Evolutionary conservation across 164 flowering plant species (phyloP).

Genomic region (Vitis labrusca): DNA sequence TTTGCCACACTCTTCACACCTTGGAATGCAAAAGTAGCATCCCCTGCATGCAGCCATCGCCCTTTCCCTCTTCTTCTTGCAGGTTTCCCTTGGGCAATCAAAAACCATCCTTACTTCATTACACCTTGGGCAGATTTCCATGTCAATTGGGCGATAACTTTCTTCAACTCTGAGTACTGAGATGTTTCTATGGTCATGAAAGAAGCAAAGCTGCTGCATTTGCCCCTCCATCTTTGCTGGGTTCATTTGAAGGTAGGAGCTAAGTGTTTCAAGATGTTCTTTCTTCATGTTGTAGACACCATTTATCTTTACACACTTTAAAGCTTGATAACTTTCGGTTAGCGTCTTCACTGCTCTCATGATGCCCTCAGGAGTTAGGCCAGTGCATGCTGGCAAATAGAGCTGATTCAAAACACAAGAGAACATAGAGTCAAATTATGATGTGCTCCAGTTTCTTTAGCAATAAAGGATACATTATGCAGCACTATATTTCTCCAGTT

Average conservation of each 20-base stretch:
- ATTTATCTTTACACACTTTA: conserved; percentile 40
- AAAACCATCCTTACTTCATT: conserved; percentile 47
- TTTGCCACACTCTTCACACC: conserved; percentile 77
- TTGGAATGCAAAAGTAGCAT: conserved; percentile 58
- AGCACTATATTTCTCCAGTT: no score
- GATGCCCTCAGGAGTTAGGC: conserved; percentile 65
- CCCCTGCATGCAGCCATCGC: conserved; percentile 44
- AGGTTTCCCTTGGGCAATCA: conserved; percentile 60
- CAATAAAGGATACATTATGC: no score
- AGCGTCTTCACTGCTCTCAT: conserved; percentile 47
- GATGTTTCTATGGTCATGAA: conserved; percentile 17
- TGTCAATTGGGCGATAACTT: conserved; percentile 34
- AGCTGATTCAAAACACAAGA: conserved; percentile 42
- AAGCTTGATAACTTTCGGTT: conserved; percentile 21
- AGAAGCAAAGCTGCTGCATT: conserved; percentile 13
- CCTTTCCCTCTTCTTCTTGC: conserved; percentile 28
- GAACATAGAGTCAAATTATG: background rate
- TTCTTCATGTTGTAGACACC: conserved; percentile 51
- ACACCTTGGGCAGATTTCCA: conserved; percentile 74
- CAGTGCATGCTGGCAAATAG: conserved; percentile 58
- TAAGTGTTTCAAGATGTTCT: conserved; percentile 46
- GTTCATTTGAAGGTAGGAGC: conserved; percentile 25
- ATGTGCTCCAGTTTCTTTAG: no score
- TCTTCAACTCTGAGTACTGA: background rate
- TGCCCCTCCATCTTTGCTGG: conserved; percentile 8